Conservation (phyloP, 2,329 filamentous ascomycete species). For the Geosmithia putterillii region DNA sequence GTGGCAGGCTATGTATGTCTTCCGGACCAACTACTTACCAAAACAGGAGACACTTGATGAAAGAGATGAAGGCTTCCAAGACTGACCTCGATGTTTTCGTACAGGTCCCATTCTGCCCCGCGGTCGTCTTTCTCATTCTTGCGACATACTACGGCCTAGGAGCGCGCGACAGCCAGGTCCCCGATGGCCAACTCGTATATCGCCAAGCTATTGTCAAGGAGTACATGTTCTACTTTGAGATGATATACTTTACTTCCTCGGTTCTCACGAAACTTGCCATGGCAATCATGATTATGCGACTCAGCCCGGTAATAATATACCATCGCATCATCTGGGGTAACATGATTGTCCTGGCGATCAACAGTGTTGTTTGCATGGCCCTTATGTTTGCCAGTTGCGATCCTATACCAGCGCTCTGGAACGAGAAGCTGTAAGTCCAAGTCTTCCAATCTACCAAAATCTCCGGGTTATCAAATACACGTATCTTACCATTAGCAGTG, state of each 20-base stretch:
- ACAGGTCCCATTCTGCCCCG: slow-evolving; percentile 3
- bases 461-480: background rate
- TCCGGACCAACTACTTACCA: no score
- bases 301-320: slow-evolving; percentile 5
- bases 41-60: no score
- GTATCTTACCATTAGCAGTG: background rate
- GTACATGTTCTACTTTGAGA: slow-evolving; percentile 6
- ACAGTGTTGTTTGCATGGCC: slow-evolving; percentile 5
- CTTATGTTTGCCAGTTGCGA: slow-evolving; percentile 9
- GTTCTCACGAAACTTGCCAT: slow-evolving; percentile 10
- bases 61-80: background rate
- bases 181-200: slow-evolving; percentile 2
- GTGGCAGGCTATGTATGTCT: slow-evolving; percentile 4
- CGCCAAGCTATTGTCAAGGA: slow-evolving; percentile 1
- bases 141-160: slow-evolving; percentile 5
- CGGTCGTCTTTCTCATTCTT: slow-evolving; percentile 4
- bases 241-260: slow-evolving; percentile 10
- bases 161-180: slow-evolving; percentile 5
- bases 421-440: slow-evolving; percentile 7
- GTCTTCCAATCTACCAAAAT: no score
- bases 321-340: slow-evolving; percentile 5
- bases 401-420: slow-evolving; percentile 9
- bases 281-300: slow-evolving; percentile 8
- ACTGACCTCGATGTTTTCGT: background rate
- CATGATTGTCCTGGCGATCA: slow-evolving; percentile 6